Percentiles rank a stretch among this genome's conserved stretches.
Conservation (phyloP, 1,139 yeast genomes). For the Yamadazyma triangularis region DNA sequence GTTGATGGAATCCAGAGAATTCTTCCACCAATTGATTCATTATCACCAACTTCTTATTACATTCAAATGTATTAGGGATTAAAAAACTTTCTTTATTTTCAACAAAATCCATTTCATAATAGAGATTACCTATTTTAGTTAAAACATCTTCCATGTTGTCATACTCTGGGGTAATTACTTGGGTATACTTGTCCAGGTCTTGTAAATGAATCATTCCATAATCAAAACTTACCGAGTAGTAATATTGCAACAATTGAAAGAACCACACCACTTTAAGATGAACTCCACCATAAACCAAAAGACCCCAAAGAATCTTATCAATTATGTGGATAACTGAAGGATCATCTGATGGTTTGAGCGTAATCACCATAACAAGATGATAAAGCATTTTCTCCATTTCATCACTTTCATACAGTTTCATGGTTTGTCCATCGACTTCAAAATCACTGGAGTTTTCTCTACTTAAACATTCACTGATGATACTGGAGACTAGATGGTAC, state of each 20-base stretch:
- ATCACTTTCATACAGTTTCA: slow-evolving; percentile 8
- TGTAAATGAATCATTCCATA: slow-evolving; percentile 18
- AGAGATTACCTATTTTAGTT: slow-evolving; percentile 8
- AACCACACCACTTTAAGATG: slow-evolving; percentile 40
- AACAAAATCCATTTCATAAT: slow-evolving; percentile 7
- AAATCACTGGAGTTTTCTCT: not conserved
- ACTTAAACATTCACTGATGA: slow-evolving; percentile 17
- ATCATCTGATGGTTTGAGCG: slow-evolving; percentile 30
- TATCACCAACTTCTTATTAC: slow-evolving; percentile 9
- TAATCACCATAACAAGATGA: slow-evolving; percentile 26
- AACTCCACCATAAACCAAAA: slow-evolving; percentile 40
- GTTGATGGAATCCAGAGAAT: slow-evolving; percentile 1
- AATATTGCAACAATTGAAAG: slow-evolving; percentile 19
- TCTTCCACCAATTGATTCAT: slow-evolving; percentile 20
- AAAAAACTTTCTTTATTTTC: slow-evolving; percentile 14
- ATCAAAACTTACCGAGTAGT: slow-evolving; percentile 19
- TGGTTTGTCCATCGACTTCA: slow-evolving; percentile 4
- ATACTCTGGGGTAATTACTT: slow-evolving; percentile 9
- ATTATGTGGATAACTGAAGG: slow-evolving; percentile 23
- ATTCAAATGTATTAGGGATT: slow-evolving; percentile 20
- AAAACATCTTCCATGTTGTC: slow-evolving; percentile 20
- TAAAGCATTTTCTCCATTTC: slow-evolving; percentile 26
- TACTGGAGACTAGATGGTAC: slow-evolving; percentile 17
- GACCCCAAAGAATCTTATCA: slow-evolving; percentile 35
- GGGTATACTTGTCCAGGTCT: slow-evolving; percentile 10